Conservation (phyloP, 345 rosid genomes). For the Gossypium turneri region DNA sequence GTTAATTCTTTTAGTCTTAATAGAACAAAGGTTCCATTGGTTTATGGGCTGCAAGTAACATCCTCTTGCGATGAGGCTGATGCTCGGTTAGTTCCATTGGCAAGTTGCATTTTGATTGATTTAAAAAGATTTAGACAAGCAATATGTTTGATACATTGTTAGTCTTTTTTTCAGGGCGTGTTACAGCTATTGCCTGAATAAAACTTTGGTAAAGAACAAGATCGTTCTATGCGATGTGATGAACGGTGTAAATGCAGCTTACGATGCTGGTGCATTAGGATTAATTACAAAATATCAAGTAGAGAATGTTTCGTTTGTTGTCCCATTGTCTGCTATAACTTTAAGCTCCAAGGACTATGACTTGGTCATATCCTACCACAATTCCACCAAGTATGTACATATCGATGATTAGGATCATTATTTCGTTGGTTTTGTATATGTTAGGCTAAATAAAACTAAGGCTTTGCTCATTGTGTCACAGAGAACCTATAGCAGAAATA, state of each 20-base stretch:
- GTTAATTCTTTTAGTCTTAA: slow-evolving; percentile 28
- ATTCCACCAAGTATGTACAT: slow-evolving; percentile 14
- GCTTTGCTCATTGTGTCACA: not conserved
- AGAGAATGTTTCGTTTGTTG: slow-evolving; percentile 14
- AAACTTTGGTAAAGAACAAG: slow-evolving; percentile 43
- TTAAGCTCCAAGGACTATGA: not conserved
- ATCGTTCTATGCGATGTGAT: slow-evolving; percentile 39
- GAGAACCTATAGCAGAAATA: slow-evolving; percentile 17
- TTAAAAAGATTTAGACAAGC: slow-evolving; percentile 33
- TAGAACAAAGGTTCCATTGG: not conserved
- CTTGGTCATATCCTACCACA: slow-evolving; percentile 26
- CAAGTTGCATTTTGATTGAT: slow-evolving; percentile 29
- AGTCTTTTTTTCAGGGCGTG: slow-evolving; percentile 32
- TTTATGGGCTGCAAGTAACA: not conserved
- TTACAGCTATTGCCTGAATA: slow-evolving; percentile 20
- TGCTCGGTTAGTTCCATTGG: slow-evolving; percentile 23
- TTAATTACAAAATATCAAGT: not conserved
- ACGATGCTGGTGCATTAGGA: slow-evolving; percentile 32
- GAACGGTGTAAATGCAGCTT: not conserved
- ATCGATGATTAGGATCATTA: too few relatives aligned
- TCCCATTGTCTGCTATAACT: slow-evolving; percentile 24
- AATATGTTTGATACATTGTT: not conserved
- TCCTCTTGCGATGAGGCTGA: not conserved
- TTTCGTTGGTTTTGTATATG: too few relatives aligned
- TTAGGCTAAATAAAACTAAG: not conserved